phyloP scores from a whole-genome alignment of 129 eudicot species.

The Chrysanthemum lavandulifolium region DNA sequence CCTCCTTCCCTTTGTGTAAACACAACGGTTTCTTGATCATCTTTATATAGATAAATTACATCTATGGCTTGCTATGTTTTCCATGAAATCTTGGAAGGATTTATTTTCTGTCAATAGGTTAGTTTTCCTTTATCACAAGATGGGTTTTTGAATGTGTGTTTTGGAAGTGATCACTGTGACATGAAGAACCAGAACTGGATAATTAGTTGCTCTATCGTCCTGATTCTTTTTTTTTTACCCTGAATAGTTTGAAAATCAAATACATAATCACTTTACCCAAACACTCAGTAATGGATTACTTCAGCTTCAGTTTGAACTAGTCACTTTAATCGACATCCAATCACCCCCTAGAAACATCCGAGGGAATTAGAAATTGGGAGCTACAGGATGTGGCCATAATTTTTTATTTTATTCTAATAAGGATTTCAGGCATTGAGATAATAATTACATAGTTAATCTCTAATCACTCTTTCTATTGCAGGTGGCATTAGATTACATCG shows the following conservation, averaged over 20 bases:
- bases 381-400: neutral
- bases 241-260: neutral
- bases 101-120: neutral
- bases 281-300: neutral
- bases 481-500: slow-evolving; percentile 97
- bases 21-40: neutral
- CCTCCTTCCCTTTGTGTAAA: slow-evolving; percentile 5
- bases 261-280: neutral
- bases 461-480: slow-evolving; percentile 18
- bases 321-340: neutral
- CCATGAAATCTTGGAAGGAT: neutral
- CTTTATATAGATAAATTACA: neutral
- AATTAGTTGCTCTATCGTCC: neutral
- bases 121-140: neutral
- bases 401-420: neutral
- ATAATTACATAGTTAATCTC: neutral
- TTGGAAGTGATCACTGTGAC: slow-evolving; percentile 1
- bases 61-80: neutral
- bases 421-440: neutral
- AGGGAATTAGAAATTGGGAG: neutral
- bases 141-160: slow-evolving; percentile 1
- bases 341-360: neutral
- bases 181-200: neutral
- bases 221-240: neutral
- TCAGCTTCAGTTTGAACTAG: neutral